Evolutionary conservation across 495 filamentous ascomycete genomes (phyloP).

Genomic region (Podospora australis): DNA sequence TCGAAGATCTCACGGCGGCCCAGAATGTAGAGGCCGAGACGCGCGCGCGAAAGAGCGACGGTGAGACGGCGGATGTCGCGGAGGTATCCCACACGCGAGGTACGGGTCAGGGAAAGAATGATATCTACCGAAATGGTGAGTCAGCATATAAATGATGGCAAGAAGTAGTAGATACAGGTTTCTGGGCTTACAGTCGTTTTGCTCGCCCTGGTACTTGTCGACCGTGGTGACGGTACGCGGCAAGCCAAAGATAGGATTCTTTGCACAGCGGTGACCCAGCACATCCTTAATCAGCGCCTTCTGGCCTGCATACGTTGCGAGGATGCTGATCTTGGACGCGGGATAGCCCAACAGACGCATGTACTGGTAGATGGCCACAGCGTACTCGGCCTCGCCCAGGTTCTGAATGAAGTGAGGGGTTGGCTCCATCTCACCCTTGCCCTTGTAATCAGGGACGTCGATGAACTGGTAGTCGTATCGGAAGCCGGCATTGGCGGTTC

Average conservation of each 20-base stretch:
- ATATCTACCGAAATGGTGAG: slow-evolving; percentile 53
- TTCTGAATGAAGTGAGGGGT: slow-evolving; percentile 98
- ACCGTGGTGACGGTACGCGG: slow-evolving; percentile 89
- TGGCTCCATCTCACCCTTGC: slow-evolving; percentile 79
- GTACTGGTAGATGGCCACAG: slow-evolving; percentile 91
- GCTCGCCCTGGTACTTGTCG: slow-evolving; percentile 98
- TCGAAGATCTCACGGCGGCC: slow-evolving; percentile 88
- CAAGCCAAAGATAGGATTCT: slow-evolving; percentile 80
- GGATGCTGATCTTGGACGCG: slow-evolving; percentile 80
- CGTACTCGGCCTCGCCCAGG: slow-evolving; percentile 92
- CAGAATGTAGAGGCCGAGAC: slow-evolving; percentile 87
- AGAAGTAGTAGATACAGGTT: background rate
- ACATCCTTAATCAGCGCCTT: slow-evolving; percentile 86
- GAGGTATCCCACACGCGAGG: slow-evolving; percentile 84
- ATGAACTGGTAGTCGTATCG: slow-evolving; percentile 95
- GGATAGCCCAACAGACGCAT: slow-evolving; percentile 97
- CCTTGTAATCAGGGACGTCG: slow-evolving; percentile 91
- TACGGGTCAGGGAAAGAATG: slow-evolving; percentile 85
- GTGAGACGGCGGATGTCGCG: slow-evolving; percentile 91
- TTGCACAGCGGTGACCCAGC: slow-evolving; percentile 73
- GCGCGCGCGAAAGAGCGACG: slow-evolving; percentile 90
- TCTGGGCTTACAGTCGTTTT: slow-evolving; percentile 97
- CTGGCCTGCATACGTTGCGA: slow-evolving; percentile 95
- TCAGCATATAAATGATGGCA: background rate
- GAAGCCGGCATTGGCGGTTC: slow-evolving; percentile 84